Evolutionary conservation across 1,284 basidiomycete genomes (phyloP).

Genomic region (Wallemia ichthyophaga): DNA sequence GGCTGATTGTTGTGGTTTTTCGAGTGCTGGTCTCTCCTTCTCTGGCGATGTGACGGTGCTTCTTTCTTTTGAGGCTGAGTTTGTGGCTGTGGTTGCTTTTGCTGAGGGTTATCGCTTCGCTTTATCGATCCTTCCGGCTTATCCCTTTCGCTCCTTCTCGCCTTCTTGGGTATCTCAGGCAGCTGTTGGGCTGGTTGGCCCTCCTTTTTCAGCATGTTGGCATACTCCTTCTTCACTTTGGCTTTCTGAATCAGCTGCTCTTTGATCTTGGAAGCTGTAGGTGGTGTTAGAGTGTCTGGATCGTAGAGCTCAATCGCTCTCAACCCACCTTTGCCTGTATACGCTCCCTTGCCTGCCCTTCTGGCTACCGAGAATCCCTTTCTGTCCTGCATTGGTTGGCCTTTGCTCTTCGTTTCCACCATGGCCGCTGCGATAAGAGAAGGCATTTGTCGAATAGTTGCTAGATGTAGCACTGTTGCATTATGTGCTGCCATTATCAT

Average conservation of each 20-base stretch:
- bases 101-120: not conserved
- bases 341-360: not conserved
- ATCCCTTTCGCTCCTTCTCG: not conserved
- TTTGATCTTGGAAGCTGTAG: not conserved
- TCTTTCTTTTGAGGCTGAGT: not conserved
- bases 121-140: not conserved
- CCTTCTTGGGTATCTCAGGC: not conserved
- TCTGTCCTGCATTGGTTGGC: not conserved
- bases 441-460: too few species aligned
- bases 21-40: not conserved
- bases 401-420: not conserved
- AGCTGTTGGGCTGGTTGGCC: not conserved
- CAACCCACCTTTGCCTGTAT: not conserved
- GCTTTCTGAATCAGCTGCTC: not conserved
- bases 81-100: not conserved
- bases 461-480: too few species aligned
- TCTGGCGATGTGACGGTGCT: not conserved
- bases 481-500: too few species aligned
- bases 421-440: not conserved
- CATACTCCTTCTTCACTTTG: conserved; percentile 3
- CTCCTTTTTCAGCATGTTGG: conserved; percentile 1
- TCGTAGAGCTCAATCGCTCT: not conserved
- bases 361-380: not conserved
- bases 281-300: not conserved
- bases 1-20: not conserved